A percentile compares a stretch with the other conserved stretches of the same genome.
Evolutionary conservation across 129 eudicot species (phyloP).

Genomic region (Ambrosia artemisiifolia): DNA sequence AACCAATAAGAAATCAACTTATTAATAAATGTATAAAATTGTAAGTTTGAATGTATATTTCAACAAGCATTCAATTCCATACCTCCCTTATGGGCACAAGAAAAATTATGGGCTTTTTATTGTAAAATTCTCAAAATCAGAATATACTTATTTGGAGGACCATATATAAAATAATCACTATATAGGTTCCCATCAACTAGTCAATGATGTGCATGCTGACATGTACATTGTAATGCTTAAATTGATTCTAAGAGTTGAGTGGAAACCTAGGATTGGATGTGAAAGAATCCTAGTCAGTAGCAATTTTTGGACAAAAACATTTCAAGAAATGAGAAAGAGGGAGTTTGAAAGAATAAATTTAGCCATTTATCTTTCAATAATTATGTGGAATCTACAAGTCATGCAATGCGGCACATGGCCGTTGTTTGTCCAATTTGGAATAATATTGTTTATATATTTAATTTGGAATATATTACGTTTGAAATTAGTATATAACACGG

Average conservation of each 20-base stretch:
- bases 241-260: slow-evolving; percentile 22
- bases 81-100: slow-evolving; percentile 27
- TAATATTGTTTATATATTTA: neutral
- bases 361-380: slow-evolving; percentile 22
- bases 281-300: slow-evolving; percentile 33
- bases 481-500: too few species aligned
- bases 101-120: slow-evolving; percentile 10
- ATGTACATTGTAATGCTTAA: slow-evolving; percentile 21
- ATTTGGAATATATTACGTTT: too few species aligned
- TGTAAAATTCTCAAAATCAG: slow-evolving; percentile 25
- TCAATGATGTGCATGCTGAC: slow-evolving; percentile 13
- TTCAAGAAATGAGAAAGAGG: slow-evolving; percentile 20
- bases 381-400: slow-evolving; percentile 17
- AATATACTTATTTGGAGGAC: slow-evolving; percentile 36
- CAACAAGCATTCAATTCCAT: neutral
- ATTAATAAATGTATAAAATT: too few species aligned
- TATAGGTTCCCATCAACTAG: slow-evolving; percentile 34
- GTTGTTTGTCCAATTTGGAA: slow-evolving; percentile 16
- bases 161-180: slow-evolving; percentile 31
- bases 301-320: slow-evolving; percentile 30
- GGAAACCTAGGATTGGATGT: slow-evolving; percentile 30
- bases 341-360: slow-evolving; percentile 30
- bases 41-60: too few species aligned
- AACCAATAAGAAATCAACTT: too few species aligned
- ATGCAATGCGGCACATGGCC: slow-evolving; percentile 27